These are phyloP conservation scores for Fusarium keratoplasticum DNA, from an alignment of 2,329 filamentous ascomycete genomes.

Conservation along the genomic window DNA sequence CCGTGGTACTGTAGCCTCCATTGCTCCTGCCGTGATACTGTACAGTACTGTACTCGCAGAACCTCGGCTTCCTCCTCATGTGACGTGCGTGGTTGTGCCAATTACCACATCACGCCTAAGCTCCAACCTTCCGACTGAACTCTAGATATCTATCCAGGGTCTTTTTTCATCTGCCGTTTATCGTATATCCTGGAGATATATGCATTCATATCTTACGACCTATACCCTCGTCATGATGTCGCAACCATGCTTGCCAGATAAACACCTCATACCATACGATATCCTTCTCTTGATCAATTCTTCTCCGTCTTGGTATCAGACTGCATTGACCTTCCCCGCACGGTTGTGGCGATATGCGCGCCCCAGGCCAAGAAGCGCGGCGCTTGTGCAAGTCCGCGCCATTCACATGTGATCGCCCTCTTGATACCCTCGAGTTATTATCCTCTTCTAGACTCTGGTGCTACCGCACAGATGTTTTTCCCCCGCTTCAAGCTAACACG, in stretches of 20 bases:
- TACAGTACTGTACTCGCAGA: not conserved
- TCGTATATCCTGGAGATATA: not conserved
- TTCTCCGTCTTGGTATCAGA: not conserved
- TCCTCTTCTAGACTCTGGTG: not conserved
- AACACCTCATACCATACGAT: not conserved
- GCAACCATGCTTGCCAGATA: not conserved
- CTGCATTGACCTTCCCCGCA: conserved; percentile 35
- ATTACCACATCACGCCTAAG: not conserved
- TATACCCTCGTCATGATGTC: not conserved
- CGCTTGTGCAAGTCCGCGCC: conserved; percentile 24
- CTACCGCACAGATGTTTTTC: not conserved
- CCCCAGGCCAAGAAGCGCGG: not conserved
- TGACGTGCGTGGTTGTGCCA: not conserved
- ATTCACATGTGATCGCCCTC: conserved; percentile 40
- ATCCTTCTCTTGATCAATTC: not conserved
- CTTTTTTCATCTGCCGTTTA: not conserved
- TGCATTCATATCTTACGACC: not conserved
- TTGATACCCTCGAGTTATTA: not conserved
- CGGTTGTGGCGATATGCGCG: conserved; percentile 14
- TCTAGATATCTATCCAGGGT: not conserved
- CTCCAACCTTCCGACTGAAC: not conserved
- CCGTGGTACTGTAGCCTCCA: not conserved
- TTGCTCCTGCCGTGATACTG: not conserved
- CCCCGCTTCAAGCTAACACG: not conserved
- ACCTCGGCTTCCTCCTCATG: not conserved